These are phyloP conservation scores for Apiotrichum brassicae DNA, from an alignment of 1,284 basidiomycete genomes.

Conservation along the genomic window DNA sequence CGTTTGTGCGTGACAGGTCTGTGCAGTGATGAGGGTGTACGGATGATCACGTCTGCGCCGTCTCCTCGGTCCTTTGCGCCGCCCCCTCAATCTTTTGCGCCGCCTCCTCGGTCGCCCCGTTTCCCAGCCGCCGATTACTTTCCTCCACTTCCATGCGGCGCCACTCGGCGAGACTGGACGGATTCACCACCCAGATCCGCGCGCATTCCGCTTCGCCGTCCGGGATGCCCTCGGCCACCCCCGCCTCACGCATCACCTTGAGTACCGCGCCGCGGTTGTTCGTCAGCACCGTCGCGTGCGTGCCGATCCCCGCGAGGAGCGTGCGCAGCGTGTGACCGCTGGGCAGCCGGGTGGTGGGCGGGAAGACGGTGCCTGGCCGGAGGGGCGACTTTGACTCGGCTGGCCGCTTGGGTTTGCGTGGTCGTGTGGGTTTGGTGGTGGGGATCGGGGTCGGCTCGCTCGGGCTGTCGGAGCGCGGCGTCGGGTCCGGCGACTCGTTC, in stretches of 20 bases:
- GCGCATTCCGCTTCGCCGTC: slow-evolving; percentile 5
- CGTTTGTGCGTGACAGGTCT: too few species aligned
- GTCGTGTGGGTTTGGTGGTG: neutral
- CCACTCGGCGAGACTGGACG: slow-evolving; percentile 40
- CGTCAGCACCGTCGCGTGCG: slow-evolving; percentile 37
- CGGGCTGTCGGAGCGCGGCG: neutral
- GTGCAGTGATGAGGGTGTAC: too few species aligned
- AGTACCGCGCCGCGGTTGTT: slow-evolving; percentile 42
- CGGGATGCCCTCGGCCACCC: slow-evolving; percentile 30
- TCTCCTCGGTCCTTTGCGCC: too few species aligned
- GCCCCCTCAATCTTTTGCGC: too few species aligned
- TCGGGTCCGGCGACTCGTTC: neutral
- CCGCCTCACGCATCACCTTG: slow-evolving; percentile 38
- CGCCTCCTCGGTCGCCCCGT: too few species aligned
- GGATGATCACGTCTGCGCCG: too few species aligned
- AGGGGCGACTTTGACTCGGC: slow-evolving; percentile 8
- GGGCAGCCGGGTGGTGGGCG: slow-evolving; percentile 20
- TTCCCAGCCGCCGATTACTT: slow-evolving; percentile 14
- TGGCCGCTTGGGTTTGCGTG: neutral
- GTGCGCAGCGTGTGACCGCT: slow-evolving; percentile 37
- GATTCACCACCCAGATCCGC: slow-evolving; percentile 41
- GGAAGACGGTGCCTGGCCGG: slow-evolving; percentile 13
- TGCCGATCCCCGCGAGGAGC: slow-evolving; percentile 21
- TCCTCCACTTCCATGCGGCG: slow-evolving; percentile 34
- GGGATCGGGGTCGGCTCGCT: neutral